Conservation (phyloP, 495 filamentous ascomycete genomes). For the Tetracladium setigerum region DNA sequence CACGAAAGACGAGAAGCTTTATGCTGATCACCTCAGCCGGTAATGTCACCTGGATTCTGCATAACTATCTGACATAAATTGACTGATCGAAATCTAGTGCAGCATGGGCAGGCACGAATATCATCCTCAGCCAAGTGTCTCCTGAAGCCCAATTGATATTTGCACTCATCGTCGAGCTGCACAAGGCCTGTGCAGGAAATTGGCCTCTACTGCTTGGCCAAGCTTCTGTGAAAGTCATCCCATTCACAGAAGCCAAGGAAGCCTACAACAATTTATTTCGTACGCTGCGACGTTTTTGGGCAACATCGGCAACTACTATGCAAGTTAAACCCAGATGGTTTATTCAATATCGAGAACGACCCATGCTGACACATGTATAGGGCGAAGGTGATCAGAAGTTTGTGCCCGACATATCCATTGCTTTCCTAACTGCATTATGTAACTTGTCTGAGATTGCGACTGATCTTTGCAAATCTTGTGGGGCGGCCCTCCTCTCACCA, state of each 20-base stretch:
- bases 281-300: slow-evolving; percentile 29
- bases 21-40: slow-evolving; percentile 19
- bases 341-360: background rate
- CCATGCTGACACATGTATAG: too few species aligned
- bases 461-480: background rate
- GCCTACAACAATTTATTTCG: slow-evolving; percentile 19
- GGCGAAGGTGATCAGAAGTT: slow-evolving; percentile 28
- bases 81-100: slow-evolving; percentile 17
- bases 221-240: background rate
- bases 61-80: background rate
- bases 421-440: slow-evolving; percentile 1
- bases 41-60: background rate
- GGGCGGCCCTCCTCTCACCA: background rate
- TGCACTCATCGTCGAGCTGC: slow-evolving; percentile 29
- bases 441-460: background rate
- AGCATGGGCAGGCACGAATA: slow-evolving; percentile 30
- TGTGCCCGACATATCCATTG: slow-evolving; percentile 11
- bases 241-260: slow-evolving; percentile 16
- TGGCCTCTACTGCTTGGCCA: slow-evolving; percentile 23
- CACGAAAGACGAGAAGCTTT: slow-evolving; percentile 21
- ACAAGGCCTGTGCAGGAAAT: slow-evolving; percentile 24
- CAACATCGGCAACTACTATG: slow-evolving; percentile 31
- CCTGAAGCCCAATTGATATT: slow-evolving; percentile 30
- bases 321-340: background rate
- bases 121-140: slow-evolving; percentile 32